A percentile compares a stretch with the other conserved stretches of the same genome.
Conservation (phyloP, 495 filamentous ascomycete species). For the Podospora anserina region DNA sequence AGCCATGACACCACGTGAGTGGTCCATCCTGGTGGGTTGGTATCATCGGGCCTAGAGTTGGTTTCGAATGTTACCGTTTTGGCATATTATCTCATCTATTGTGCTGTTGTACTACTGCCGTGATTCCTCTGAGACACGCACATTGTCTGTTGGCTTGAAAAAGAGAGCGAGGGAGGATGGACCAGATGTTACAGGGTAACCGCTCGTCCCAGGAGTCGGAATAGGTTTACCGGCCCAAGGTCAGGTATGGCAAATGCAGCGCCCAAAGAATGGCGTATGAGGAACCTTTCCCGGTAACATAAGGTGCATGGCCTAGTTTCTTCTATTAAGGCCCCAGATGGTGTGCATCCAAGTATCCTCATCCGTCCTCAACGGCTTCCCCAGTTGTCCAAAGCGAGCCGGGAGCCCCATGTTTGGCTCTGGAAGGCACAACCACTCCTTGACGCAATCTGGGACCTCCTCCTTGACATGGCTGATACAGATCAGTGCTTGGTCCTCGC, state of each 20-base stretch:
- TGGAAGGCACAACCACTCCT: slow-evolving; percentile 78
- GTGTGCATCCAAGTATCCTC: slow-evolving; percentile 50
- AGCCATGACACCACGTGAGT: slow-evolving; percentile 14
- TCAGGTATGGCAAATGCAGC: not conserved
- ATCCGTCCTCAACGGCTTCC: slow-evolving; percentile 54
- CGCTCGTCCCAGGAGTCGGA: not conserved
- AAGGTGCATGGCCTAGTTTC: not conserved
- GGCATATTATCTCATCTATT: not conserved
- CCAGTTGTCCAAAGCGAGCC: slow-evolving; percentile 56
- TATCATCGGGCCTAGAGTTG: slow-evolving; percentile 4
- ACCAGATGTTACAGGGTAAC: not conserved
- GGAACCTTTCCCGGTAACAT: too few species aligned
- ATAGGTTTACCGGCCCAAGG: not conserved
- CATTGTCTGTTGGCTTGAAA: not conserved
- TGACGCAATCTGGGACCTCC: slow-evolving; percentile 77
- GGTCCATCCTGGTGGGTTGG: slow-evolving; percentile 4
- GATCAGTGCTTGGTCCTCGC: slow-evolving; percentile 70
- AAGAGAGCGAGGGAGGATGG: not conserved
- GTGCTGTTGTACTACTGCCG: not conserved
- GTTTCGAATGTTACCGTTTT: slow-evolving; percentile 5
- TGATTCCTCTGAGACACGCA: not conserved
- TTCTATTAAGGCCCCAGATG: slow-evolving; percentile 51
- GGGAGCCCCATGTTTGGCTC: slow-evolving; percentile 54
- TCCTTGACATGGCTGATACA: slow-evolving; percentile 86
- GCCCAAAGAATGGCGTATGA: too few species aligned